A percentile compares a stretch with the other conserved stretches of the same genome.
Evolutionary conservation across 2,329 filamentous ascomycete genomes (phyloP).

Genomic region (Botrytis paeoniae): DNA sequence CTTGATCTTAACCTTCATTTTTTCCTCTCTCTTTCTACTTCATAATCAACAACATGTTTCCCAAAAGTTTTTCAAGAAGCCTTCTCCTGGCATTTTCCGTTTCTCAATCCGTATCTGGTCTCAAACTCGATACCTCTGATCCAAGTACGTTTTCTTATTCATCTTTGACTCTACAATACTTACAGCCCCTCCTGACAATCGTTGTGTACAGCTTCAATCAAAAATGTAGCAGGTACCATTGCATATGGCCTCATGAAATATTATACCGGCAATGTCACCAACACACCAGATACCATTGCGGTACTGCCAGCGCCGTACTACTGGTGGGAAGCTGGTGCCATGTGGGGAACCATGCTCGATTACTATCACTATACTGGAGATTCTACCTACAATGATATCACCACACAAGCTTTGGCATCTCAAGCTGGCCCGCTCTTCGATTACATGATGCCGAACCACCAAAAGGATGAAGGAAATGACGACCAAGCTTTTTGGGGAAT

Average conservation of each 20-base stretch:
- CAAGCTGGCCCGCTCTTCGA: slow-evolving; percentile 59
- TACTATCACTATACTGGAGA: slow-evolving; percentile 68
- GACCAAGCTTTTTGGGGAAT: slow-evolving; percentile 75
- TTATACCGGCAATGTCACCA: slow-evolving; percentile 61
- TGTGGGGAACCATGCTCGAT: slow-evolving; percentile 67
- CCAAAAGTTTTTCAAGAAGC: neutral
- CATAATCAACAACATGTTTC: slow-evolving; percentile 11
- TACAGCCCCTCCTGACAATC: neutral
- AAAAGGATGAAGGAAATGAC: slow-evolving; percentile 66
- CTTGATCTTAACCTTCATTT: neutral
- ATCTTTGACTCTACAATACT: neutral
- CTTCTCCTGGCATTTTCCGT: neutral
- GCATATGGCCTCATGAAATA: slow-evolving; percentile 61
- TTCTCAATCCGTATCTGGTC: neutral
- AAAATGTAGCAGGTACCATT: slow-evolving; percentile 57
- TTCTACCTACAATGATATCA: slow-evolving; percentile 56
- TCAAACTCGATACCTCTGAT: slow-evolving; percentile 14
- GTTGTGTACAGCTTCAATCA: slow-evolving; percentile 53
- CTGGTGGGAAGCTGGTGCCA: slow-evolving; percentile 54
- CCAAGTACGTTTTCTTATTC: neutral
- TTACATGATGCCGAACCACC: slow-evolving; percentile 57
- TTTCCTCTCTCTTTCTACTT: neutral
- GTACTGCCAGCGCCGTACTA: slow-evolving; percentile 65
- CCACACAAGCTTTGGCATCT: slow-evolving; percentile 56
- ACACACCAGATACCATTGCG: slow-evolving; percentile 53